Conservation (phyloP, 2,329 filamentous ascomycete species). For the Thelonectria discophora region DNA sequence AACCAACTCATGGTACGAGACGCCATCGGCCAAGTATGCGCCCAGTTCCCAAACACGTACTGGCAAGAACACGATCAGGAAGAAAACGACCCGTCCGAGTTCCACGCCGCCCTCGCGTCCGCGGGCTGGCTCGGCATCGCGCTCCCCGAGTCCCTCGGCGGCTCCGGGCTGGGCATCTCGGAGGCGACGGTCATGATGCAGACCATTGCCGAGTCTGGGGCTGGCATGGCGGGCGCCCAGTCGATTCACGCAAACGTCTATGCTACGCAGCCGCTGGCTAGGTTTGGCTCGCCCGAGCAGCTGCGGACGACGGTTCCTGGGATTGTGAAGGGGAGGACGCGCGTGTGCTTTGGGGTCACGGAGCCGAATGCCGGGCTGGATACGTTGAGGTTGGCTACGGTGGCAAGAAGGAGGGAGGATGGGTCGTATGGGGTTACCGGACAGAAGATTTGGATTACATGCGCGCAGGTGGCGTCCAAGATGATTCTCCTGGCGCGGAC, state of each 20-base stretch:
- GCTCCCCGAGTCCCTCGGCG: slow-evolving; percentile 77
- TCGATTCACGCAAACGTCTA: slow-evolving; percentile 75
- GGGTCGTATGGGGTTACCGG: slow-evolving; percentile 74
- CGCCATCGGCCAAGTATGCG: slow-evolving; percentile 73
- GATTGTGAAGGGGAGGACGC: slow-evolving; percentile 75
- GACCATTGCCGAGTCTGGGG: slow-evolving; percentile 79
- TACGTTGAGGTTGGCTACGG: slow-evolving; percentile 74
- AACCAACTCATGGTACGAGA: slow-evolving; percentile 78
- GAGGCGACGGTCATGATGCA: slow-evolving; percentile 91
- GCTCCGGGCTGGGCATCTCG: slow-evolving; percentile 78
- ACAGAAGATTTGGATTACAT: slow-evolving; percentile 92
- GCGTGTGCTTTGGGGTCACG: slow-evolving; percentile 81
- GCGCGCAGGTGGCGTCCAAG: slow-evolving; percentile 80
- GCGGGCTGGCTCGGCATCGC: slow-evolving; percentile 86
- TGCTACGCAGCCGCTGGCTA: slow-evolving; percentile 77
- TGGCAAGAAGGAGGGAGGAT: slow-evolving; percentile 62
- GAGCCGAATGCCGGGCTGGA: slow-evolving; percentile 84
- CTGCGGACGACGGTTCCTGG: slow-evolving; percentile 70
- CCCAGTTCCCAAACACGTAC: slow-evolving; percentile 76
- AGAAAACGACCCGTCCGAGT: slow-evolving; percentile 75
- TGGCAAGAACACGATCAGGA: slow-evolving; percentile 79
- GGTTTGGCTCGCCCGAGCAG: slow-evolving; percentile 74
- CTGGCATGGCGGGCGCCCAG: slow-evolving; percentile 77
- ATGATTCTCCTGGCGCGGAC: slow-evolving; percentile 87
- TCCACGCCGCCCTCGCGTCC: slow-evolving; percentile 77